Base-by-base conservation (phyloP, 495 filamentous ascomycete genomes). In the Aspergillus affinis region DNA sequence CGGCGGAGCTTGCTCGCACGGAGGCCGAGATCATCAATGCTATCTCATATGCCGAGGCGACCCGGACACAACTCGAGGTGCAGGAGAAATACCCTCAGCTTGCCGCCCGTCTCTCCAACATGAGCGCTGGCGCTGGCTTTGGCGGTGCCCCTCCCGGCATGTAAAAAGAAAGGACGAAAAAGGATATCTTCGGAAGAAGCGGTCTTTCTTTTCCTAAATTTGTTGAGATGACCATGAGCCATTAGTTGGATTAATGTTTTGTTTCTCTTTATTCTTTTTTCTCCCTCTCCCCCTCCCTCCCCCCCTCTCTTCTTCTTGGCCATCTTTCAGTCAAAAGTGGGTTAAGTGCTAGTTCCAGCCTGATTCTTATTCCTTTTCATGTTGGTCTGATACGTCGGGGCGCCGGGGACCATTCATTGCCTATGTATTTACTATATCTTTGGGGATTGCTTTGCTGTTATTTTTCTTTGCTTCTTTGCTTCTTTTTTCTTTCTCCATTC, bases 31-130 rank as follows among this genome's bases (percentile, higher is more conserved):
- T 98, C 54, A 83, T 98, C 63, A 99, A 98, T 62, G 94, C 94
- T 12, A 83, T 99, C 30, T 96, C 91, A 15, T 99, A 99, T 72
- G 94, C 94, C 15, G 94, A 99, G 75, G 94, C 95, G 20, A 98
- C 94, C 51, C 82, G 95, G 61, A 98, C 95, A 57, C 94, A 99
- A 77, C 82, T 99, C 45, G 90, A 97, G 79, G 94, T 98, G 17
- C 93, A 97, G 78, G 90, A 97, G 78, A 95, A 96, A 75, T 98
- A 98, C 69, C 94, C 94, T n/a, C 87, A 95, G 73, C 85, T 98
- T 29, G 91, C 92, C 13, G 87, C 80, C 55, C 88, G 90, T 66
- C 83, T 98, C 56, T 87, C 90, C 58, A 84, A 87, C 48, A 91
- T 95, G 86, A 85, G 85, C 27, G 78, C 77, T 54, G 73, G 85